A percentile compares a stretch with the other conserved stretches of the same genome.
These are phyloP conservation scores for Ophiocordyceps unilateralis DNA, from an alignment of 2,329 filamentous ascomycete species.

Conservation along the genomic window DNA sequence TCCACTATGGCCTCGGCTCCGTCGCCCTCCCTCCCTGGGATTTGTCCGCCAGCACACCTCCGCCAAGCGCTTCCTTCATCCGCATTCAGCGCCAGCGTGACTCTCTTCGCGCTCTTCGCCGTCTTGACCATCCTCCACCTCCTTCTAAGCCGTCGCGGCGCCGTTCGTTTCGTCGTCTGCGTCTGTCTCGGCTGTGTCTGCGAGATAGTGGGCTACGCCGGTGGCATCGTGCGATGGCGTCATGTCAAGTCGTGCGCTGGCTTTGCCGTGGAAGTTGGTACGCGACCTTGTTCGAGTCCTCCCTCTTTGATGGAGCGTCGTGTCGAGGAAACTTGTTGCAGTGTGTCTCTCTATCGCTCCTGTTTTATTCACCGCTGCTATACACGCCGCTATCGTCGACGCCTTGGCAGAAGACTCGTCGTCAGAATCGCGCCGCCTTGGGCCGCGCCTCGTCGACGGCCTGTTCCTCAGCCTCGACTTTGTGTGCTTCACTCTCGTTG, in stretches of 20 bases:
- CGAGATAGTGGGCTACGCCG: constrained; percentile 40
- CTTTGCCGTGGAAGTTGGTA: constrained; percentile 50
- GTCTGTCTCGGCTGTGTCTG: too few species aligned
- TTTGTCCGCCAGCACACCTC: too few species aligned
- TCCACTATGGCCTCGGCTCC: too few species aligned
- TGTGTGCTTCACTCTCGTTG: constrained; percentile 9
- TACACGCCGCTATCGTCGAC: constrained; percentile 44
- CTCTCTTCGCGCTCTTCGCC: constrained; percentile 32
- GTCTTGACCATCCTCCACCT: constrained; percentile 21
- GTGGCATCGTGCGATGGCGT: constrained; percentile 36
- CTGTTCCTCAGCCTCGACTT: constrained; percentile 35
- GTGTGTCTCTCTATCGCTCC: constrained; percentile 35
- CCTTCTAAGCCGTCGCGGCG: too few species aligned
- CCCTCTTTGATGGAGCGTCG: too few species aligned
- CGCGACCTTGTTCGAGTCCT: constrained; percentile 4
- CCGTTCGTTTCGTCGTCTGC: constrained; percentile 9
- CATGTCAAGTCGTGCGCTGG: constrained; percentile 41
- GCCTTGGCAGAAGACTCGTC: constrained; percentile 3
- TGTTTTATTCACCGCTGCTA: constrained; percentile 38
- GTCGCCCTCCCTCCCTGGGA: too few species aligned
- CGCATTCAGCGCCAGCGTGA: constrained; percentile 29
- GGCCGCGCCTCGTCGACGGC: constrained; percentile 5
- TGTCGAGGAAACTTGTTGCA: constrained; percentile 8
- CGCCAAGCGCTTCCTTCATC: too few species aligned
- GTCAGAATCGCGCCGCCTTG: too few species aligned